Evolutionary conservation across 768 basidiomycete species (phyloP), one percentile per base, ranked within the genome.

Genomic region (Rhizopogon vesiculosus): DNA sequence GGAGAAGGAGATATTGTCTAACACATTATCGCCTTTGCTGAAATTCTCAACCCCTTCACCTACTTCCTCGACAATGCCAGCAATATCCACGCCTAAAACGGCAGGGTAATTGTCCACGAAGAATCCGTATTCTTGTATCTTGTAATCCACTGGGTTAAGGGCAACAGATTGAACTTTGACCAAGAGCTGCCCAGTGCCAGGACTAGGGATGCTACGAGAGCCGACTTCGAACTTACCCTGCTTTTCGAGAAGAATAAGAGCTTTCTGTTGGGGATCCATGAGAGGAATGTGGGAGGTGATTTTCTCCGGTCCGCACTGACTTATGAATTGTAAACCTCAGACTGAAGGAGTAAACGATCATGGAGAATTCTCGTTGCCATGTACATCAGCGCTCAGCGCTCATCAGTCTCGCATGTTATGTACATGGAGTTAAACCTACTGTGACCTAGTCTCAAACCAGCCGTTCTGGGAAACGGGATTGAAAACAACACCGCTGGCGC

Each of bases 61-160:
- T 19, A 77, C 61, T 5, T 64, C 67, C 38, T 70, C 71, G 19
- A 80, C 74, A 7, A 64, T 63, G 3, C 78, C 78, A 0, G 76
- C 71, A 18, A 67, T 64, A 31, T 76, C 76, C 9, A 48, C 15
- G 1, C 75, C 75, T 9, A 75, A 45, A 19, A 75, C 19, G 15
- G 66, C 64, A 6, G 75, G 79, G 56, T 59, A 80, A 4, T 64
- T 49, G 5, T 70, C 61, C 18, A 73, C 53, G 44, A 74, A 66
- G 0, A 60, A 22, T 7, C 71, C 74, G 50, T 58, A 58, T 48
- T 62, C 52, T 40, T 69, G 70, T 25, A 76, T 66, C 61, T 70
- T 70, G 9, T 74, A 81, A 64, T 74, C 78, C 41, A 75, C 60
- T 7, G 80, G 81, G 59, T 82, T 81, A 12, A 83, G 69, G 1